Evolutionary conservation across 164 flowering plant species (phyloP), one percentile per base, ranked within the genome.

Genomic region (Brasenia schreberi): DNA sequence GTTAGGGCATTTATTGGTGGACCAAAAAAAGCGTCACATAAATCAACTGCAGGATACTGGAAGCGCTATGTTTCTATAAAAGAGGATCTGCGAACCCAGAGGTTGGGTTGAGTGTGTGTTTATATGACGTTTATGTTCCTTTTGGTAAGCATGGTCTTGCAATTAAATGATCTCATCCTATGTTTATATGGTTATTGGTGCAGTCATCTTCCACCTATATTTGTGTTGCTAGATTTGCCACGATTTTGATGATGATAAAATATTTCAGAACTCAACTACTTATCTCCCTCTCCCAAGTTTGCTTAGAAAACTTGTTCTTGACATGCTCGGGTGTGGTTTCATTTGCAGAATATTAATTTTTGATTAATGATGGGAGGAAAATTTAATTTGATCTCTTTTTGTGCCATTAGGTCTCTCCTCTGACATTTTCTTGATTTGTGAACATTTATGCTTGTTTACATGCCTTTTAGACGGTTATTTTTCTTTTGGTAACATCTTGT

Each of bases 21-120:
- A 19, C 73, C 84, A 14, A 88, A 90, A 70, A 92, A 85, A 75
- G 96, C 91, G 52, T 79, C 81, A 70, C 92, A 86, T 69, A 93
- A 93, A 70, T 85, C 98, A 71, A 93, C 94, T 62, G 74, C 87
- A 75, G 81, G 72, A 67, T 90, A 80, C 70, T 93, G 98, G 97
- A 77, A 71, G 72, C 82, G 82, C 7, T 93, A 90, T 76, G 84
- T 90, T 43, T 84, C 89, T 68, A 89, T 90, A 66, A 93, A 85
- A 78, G 90, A 85, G 75, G 83, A 79, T 70, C 84, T 93, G 62
- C 93, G 92, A 67, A 79, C 84, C n/a, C 85, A 84, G 88, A 85
- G 75, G 72, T 78, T 68, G 18, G 70, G 68, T 45, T 45, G 53
- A 45, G 14, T 45, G 5, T 2, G 53, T 12, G 7, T 45, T 45